phyloP scores from a whole-genome alignment of 2,329 filamentous ascomycete genomes.

The Penicillium sp. region DNA sequence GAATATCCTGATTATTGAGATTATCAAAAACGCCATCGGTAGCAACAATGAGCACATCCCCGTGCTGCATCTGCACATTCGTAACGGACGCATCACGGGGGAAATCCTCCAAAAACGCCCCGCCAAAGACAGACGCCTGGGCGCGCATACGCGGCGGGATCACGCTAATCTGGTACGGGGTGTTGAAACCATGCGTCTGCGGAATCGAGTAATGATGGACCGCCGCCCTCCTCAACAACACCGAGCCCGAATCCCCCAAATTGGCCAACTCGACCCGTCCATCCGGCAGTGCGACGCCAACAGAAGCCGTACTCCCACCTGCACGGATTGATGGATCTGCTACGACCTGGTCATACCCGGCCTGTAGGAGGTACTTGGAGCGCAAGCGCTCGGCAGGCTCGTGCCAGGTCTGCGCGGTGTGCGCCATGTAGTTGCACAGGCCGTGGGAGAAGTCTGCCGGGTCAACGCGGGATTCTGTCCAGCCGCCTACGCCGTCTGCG shows the following conservation, averaged over 20 bases:
- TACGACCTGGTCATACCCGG: slow-evolving; percentile 78
- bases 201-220: slow-evolving; percentile 79
- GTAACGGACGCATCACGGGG: slow-evolving; percentile 81
- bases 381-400: slow-evolving; percentile 42
- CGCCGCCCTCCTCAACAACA: slow-evolving; percentile 79
- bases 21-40: slow-evolving; percentile 98
- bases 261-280: slow-evolving; percentile 86
- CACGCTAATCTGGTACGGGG: slow-evolving; percentile 88
- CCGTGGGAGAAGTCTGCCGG: slow-evolving; percentile 94
- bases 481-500: slow-evolving; percentile 92
- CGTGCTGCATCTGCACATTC: slow-evolving; percentile 74
- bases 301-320: slow-evolving; percentile 86
- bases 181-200: slow-evolving; percentile 97
- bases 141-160: slow-evolving; percentile 76
- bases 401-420: slow-evolving; percentile 62
- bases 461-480: slow-evolving; percentile 88
- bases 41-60: slow-evolving; percentile 89
- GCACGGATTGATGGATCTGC: slow-evolving; percentile 70
- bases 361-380: slow-evolving; percentile 71
- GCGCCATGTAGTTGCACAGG: slow-evolving; percentile 89
- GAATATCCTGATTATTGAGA: slow-evolving; percentile 82
- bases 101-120: slow-evolving; percentile 73
- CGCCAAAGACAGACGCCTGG: slow-evolving; percentile 80
- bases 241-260: slow-evolving; percentile 89
- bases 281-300: slow-evolving; percentile 71